phyloP scores from a whole-genome alignment of 495 filamentous ascomycete species.

The Xylaria sp. region DNA sequence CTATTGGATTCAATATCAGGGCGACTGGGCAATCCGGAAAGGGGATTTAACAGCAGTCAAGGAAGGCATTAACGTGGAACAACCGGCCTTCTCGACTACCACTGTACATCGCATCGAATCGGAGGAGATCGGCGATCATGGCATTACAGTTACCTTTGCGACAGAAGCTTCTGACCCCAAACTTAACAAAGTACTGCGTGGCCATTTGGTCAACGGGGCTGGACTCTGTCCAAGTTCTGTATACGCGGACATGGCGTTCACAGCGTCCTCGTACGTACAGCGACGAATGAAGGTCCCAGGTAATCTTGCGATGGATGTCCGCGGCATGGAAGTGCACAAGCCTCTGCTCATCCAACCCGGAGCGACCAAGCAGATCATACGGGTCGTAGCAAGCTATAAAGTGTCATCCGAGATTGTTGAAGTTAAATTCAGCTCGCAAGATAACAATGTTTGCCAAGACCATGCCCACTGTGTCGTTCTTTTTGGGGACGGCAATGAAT shows the following conservation, averaged over 20 bases:
- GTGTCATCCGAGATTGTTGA: slow-evolving; percentile 35
- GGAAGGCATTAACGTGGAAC: not conserved
- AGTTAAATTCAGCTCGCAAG: slow-evolving; percentile 34
- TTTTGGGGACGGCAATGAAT: slow-evolving; percentile 41
- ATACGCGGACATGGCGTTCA: slow-evolving; percentile 72
- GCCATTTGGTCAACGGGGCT: slow-evolving; percentile 68
- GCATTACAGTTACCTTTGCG: slow-evolving; percentile 56
- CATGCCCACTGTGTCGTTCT: slow-evolving; percentile 48
- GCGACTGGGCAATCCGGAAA: slow-evolving; percentile 66
- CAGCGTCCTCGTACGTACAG: slow-evolving; percentile 63
- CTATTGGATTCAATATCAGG: slow-evolving; percentile 71
- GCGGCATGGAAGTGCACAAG: slow-evolving; percentile 64
- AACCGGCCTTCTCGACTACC: not conserved
- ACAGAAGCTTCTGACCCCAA: slow-evolving; percentile 61
- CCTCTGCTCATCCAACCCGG: slow-evolving; percentile 56
- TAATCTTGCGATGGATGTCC: slow-evolving; percentile 56
- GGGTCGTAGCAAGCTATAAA: slow-evolving; percentile 39
- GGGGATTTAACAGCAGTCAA: slow-evolving; percentile 49
- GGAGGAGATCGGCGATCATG: slow-evolving; percentile 45
- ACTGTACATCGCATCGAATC: slow-evolving; percentile 54
- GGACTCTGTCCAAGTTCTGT: slow-evolving; percentile 51
- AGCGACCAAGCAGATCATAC: slow-evolving; percentile 25
- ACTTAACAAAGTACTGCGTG: slow-evolving; percentile 60
- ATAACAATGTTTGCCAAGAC: slow-evolving; percentile 31
- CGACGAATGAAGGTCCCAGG: too few species aligned